A percentile compares a stretch with the other conserved stretches of the same genome.
These are phyloP conservation scores for Prunella vulgaris DNA, from an alignment of 257 asterid species.

Conservation along the genomic window DNA sequence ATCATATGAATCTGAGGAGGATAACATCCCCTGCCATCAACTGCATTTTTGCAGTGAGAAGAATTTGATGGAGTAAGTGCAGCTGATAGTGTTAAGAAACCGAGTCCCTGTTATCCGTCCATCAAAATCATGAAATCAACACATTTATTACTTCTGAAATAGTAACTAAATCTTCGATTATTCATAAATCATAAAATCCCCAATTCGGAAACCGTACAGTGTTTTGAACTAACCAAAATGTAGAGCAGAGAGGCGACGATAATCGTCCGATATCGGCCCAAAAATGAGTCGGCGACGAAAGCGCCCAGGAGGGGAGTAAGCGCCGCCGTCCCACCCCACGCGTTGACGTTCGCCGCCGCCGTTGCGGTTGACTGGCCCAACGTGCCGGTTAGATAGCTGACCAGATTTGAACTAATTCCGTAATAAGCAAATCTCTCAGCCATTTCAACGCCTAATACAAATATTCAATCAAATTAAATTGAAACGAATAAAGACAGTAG, in stretches of 20 bases:
- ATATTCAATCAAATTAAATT: background rate
- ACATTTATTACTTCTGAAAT: background rate
- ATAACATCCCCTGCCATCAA: conserved; percentile 14
- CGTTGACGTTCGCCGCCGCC: conserved; percentile 26
- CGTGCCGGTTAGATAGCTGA: conserved; percentile 11
- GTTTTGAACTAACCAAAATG: conserved; percentile 5
- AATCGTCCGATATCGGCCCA: conserved; percentile 16
- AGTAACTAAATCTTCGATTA: background rate
- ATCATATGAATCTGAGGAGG: conserved; percentile 26
- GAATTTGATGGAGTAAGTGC: conserved; percentile 24
- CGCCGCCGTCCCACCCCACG: conserved; percentile 17
- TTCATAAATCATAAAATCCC: background rate
- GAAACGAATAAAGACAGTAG: background rate
- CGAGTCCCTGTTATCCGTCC: conserved; percentile 28
- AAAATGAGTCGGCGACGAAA: conserved; percentile 17
- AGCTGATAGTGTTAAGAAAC: conserved; percentile 32
- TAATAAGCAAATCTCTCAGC: conserved; percentile 26
- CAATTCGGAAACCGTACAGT: background rate
- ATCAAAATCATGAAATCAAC: background rate
- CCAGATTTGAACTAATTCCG: conserved; percentile 20
- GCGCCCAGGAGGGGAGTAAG: conserved; percentile 18
- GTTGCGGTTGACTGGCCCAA: conserved; percentile 18
- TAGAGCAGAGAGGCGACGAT: conserved; percentile 17
- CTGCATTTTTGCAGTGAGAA: conserved; percentile 21
- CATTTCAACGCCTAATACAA: conserved; percentile 17